Evolutionary conservation across 805 yeast species (phyloP).

Genomic region (Komagataella pastoris): DNA sequence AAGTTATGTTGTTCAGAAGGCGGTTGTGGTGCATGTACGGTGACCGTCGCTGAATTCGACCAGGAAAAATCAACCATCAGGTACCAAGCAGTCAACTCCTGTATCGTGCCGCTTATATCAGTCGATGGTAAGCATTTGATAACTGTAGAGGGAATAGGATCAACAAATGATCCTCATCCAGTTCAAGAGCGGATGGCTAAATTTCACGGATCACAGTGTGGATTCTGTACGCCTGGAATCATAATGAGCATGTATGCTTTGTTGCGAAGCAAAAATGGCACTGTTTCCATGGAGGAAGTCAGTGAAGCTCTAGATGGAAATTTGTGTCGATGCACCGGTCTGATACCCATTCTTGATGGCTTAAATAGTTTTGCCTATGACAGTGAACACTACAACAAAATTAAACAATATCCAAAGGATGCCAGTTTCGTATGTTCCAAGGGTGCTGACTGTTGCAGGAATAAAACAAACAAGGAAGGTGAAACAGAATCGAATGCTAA

Average conservation of each 20-base stretch:
- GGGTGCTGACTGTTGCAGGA: conserved; percentile 11
- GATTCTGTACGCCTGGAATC: conserved; percentile 38
- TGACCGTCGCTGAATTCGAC: conserved; percentile 23
- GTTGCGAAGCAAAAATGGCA: conserved; percentile 23
- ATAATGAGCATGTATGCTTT: conserved; percentile 32
- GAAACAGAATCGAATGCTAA: conserved; percentile 6
- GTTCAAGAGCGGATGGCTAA: conserved; percentile 35
- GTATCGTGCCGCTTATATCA: conserved; percentile 30
- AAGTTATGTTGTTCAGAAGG: conserved; percentile 37
- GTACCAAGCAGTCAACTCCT: conserved; percentile 28
- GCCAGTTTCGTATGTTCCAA: conserved; percentile 6
- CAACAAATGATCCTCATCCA: conserved; percentile 25
- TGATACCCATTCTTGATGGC: conserved; percentile 35
- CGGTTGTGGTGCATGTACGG: conserved; percentile 38
- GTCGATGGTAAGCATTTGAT: conserved; percentile 32
- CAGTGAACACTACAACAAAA: conserved; percentile 15
- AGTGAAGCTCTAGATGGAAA: conserved; percentile 33
- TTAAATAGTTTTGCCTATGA: conserved; percentile 26
- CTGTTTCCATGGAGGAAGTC: conserved; percentile 22
- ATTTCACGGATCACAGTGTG: conserved; percentile 37
- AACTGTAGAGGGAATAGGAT: conserved; percentile 35
- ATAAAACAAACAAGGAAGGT: conserved; percentile 1
- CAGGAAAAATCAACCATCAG: conserved; percentile 12
- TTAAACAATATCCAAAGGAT: conserved; percentile 5
- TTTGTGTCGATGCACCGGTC: conserved; percentile 35